A percentile compares a stretch with the other conserved stretches of the same genome.
phyloP scores from a whole-genome alignment of 306 rosid genomes.

The Argentina anserina region DNA sequence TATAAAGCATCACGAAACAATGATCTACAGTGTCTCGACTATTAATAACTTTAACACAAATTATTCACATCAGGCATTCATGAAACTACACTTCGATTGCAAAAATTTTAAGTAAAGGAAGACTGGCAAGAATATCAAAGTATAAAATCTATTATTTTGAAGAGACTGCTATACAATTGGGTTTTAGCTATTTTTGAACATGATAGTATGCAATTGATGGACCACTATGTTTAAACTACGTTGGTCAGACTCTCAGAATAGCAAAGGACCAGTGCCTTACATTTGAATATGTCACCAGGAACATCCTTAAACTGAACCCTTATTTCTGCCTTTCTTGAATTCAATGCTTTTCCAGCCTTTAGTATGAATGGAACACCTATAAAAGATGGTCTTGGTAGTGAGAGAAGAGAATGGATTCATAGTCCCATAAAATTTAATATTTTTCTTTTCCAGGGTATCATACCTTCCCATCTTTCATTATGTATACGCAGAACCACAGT shows the following conservation, averaged over 20 bases:
- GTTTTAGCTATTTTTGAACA: background rate
- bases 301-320: slow-evolving; percentile 97
- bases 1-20: background rate
- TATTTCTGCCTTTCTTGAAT: slow-evolving; percentile 85
- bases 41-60: background rate
- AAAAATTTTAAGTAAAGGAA: background rate
- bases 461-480: slow-evolving; percentile 99
- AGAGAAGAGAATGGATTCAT: background rate
- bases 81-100: background rate
- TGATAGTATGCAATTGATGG: background rate
- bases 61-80: background rate
- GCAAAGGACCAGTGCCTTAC: slow-evolving; percentile 46
- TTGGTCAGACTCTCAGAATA: slow-evolving; percentile 7
- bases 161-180: background rate
- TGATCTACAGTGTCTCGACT: background rate
- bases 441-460: slow-evolving; percentile 5
- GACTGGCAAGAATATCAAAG: background rate
- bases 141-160: background rate
- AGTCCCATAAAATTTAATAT: slow-evolving; percentile 11
- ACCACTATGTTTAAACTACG: slow-evolving; percentile 21
- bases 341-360: slow-evolving; percentile 95
- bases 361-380: slow-evolving; percentile 91
- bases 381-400: slow-evolving; percentile 10
- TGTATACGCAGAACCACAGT: slow-evolving; percentile 72
- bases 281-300: slow-evolving; percentile 94